phyloP scores from a whole-genome alignment of 169 alveolate genomes.

The Plasmodium adleri region DNA sequence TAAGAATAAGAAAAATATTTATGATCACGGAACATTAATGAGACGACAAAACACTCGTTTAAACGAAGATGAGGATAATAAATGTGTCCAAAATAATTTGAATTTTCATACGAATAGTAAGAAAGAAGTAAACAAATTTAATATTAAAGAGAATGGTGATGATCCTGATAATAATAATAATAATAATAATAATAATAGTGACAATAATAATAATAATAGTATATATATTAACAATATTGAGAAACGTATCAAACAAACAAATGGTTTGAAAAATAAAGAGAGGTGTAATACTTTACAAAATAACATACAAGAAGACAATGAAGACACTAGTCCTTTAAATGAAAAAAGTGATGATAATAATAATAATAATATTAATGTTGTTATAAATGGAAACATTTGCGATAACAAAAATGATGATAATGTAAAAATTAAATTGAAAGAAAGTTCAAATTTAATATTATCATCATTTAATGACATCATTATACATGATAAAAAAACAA shows the following conservation, averaged over 20 bases:
- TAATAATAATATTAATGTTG: too few species aligned
- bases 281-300: neutral
- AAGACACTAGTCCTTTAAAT: too few species aligned
- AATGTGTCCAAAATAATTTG: conserved; percentile 5
- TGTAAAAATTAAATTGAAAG: conserved; percentile 17
- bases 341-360: too few species aligned
- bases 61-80: conserved; percentile 18
- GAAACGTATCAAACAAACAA: neutral
- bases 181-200: too few species aligned
- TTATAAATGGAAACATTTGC: neutral
- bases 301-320: conserved; percentile 10
- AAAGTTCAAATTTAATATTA: conserved; percentile 25
- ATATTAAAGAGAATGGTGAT: too few species aligned
- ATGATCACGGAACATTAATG: neutral
- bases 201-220: too few species aligned
- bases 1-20: neutral
- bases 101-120: neutral
- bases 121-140: neutral
- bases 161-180: too few species aligned
- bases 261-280: neutral
- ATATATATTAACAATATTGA: too few species aligned
- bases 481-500: neutral
- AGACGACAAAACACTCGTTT: conserved; percentile 28
- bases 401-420: neutral
- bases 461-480: conserved; percentile 12